Evolutionary conservation across 345 rosid genomes (phyloP).

Genomic region (Eucalyptus sp.): DNA sequence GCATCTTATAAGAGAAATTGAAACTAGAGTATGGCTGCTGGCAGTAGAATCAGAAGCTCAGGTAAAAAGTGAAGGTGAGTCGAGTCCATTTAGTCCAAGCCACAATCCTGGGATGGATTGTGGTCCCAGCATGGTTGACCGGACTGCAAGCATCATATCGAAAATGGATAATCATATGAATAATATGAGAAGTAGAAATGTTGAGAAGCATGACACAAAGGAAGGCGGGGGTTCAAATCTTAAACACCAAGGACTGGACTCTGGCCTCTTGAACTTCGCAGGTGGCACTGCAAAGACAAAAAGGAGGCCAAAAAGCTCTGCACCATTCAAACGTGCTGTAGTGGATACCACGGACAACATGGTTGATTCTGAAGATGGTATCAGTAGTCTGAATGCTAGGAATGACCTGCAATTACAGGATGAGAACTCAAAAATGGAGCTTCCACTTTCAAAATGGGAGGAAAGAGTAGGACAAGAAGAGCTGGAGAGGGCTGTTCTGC

Average conservation of each 20-base stretch:
- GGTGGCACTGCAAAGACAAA: constrained; percentile 54
- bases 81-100: constrained; percentile 21
- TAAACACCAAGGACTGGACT: constrained; percentile 49
- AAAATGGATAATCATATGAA: constrained; percentile 92
- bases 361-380: constrained; percentile 50
- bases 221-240: constrained; percentile 26
- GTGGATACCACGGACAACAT: constrained; percentile 44
- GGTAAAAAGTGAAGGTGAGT: constrained; percentile 53
- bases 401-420: constrained; percentile 54
- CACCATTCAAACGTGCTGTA: constrained; percentile 42
- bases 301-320: constrained; percentile 69
- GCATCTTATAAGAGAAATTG: constrained; percentile 90
- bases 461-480: constrained; percentile 82
- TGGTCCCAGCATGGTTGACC: constrained; percentile 61
- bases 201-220: constrained; percentile 58
- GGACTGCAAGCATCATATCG: constrained; percentile 70
- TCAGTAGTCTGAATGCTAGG: constrained; percentile 23
- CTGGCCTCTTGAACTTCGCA: constrained; percentile 17
- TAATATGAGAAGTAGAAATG: constrained; percentile 38
- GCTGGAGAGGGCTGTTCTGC: constrained; percentile 89
- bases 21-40: constrained; percentile 94
- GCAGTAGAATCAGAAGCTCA: constrained; percentile 98
- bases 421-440: constrained; percentile 51
- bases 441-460: constrained; percentile 87
- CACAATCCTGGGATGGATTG: constrained; percentile 33